These are phyloP conservation scores for Talaromyces sp. DNA, from an alignment of 2,329 filamentous ascomycete species.

Conservation along the genomic window DNA sequence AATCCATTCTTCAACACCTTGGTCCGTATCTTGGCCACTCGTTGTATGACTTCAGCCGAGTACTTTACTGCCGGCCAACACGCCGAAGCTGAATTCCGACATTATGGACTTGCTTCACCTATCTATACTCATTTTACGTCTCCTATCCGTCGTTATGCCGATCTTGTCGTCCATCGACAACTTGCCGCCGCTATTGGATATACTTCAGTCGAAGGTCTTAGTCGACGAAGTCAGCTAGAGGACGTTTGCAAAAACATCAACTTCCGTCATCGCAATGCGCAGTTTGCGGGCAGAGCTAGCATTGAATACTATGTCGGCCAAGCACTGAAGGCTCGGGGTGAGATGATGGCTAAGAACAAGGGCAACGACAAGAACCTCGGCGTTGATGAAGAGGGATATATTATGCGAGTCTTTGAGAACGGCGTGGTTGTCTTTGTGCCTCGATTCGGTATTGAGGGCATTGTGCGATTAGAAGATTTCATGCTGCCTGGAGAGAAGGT, in stretches of 20 bases:
- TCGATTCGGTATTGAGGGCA: constrained; percentile 87
- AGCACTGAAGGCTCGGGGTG: constrained; percentile 72
- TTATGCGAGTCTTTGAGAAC: constrained; percentile 97
- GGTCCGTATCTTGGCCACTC: constrained; percentile 92
- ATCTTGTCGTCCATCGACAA: constrained; percentile 89
- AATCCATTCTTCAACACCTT: constrained; percentile 99
- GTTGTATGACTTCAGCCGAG: constrained; percentile 98
- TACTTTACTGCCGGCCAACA: constrained; percentile 96
- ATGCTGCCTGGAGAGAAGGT: constrained; percentile 58
- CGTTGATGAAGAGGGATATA: constrained; percentile 82
- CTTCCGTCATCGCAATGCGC: constrained; percentile 91
- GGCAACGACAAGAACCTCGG: constrained; percentile 34
- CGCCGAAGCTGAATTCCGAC: constrained; percentile 87
- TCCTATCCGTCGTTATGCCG: constrained; percentile 95
- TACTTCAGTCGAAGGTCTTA: constrained; percentile 73
- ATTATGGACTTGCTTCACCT: constrained; percentile 92
- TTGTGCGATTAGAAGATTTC: constrained; percentile 83
- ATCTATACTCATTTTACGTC: constrained; percentile 99
- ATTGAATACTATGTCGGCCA: constrained; percentile 99
- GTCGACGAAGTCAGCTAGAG: constrained; percentile 80
- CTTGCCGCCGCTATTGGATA: constrained; percentile 94
- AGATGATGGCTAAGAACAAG: constrained; percentile 34
- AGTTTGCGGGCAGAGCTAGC: constrained; percentile 87
- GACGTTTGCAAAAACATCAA: constrained; percentile 98
- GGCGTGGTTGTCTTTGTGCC: constrained; percentile 96